Percentiles rank a stretch among this genome's conserved stretches.
Evolutionary conservation across 306 rosid genomes (phyloP).

Genomic region (Gastrolobium villosum): DNA sequence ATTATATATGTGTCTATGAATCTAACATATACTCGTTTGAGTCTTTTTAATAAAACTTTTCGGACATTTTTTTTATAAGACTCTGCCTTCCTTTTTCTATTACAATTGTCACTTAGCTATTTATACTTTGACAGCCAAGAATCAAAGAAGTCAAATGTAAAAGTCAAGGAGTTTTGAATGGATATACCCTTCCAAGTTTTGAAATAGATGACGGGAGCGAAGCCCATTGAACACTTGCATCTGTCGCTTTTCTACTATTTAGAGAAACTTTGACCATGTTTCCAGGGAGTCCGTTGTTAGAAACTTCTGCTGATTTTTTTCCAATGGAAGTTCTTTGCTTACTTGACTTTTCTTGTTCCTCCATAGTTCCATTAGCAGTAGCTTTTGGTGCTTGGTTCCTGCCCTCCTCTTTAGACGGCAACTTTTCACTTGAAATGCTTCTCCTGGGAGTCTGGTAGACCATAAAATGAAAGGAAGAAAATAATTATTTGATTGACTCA

Average conservation of each 20-base stretch:
- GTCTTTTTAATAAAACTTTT: neutral
- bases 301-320: conserved; percentile 73
- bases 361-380: conserved; percentile 62
- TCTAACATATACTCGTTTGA: neutral
- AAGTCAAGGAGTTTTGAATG: conserved; percentile 36
- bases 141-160: conserved; percentile 29
- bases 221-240: conserved; percentile 84
- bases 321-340: conserved; percentile 70
- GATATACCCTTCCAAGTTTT: conserved; percentile 92
- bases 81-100: neutral
- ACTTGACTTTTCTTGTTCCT: conserved; percentile 65
- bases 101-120: neutral
- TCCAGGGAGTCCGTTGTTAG: conserved; percentile 68
- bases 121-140: conserved; percentile 32
- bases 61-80: neutral
- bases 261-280: conserved; percentile 81
- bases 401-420: conserved; percentile 68
- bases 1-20: neutral
- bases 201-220: conserved; percentile 88
- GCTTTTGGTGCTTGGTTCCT: conserved; percentile 64
- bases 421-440: conserved; percentile 68
- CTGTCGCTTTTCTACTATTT: conserved; percentile 74
- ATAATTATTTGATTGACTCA: conserved; percentile 33
- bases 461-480: conserved; percentile 31
- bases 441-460: conserved; percentile 77